Evolutionary conservation across 495 filamentous ascomycete species (phyloP).

Genomic region (Chaetomium fimeti): DNA sequence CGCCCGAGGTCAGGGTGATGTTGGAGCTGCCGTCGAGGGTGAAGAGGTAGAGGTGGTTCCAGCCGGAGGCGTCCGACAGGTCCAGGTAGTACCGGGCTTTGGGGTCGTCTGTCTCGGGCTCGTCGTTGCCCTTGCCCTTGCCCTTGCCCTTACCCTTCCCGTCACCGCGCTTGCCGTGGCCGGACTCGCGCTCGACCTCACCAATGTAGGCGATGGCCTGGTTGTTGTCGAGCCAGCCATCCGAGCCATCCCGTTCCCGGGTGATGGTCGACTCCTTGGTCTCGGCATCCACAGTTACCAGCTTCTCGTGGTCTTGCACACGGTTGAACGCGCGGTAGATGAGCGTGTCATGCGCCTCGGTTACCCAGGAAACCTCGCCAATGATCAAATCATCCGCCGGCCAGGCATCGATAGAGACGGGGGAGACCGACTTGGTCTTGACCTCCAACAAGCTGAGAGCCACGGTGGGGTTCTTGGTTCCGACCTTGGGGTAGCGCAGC

Average conservation of each 20-base stretch:
- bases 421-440: slow-evolving; percentile 32
- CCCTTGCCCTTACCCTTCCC: slow-evolving; percentile 19
- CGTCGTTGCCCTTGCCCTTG: slow-evolving; percentile 16
- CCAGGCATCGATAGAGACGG: slow-evolving; percentile 46
- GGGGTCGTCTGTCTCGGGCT: slow-evolving; percentile 15
- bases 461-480: slow-evolving; percentile 56
- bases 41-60: slow-evolving; percentile 56
- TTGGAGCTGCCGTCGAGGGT: slow-evolving; percentile 47
- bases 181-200: slow-evolving; percentile 21
- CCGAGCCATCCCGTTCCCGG: slow-evolving; percentile 52
- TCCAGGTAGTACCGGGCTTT: slow-evolving; percentile 51
- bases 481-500: slow-evolving; percentile 58
- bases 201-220: slow-evolving; percentile 50
- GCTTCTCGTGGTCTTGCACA: slow-evolving; percentile 56
- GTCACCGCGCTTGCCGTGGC: slow-evolving; percentile 7
- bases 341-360: slow-evolving; percentile 49
- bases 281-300: slow-evolving; percentile 49
- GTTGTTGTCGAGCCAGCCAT: slow-evolving; percentile 59
- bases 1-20: slow-evolving; percentile 51
- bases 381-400: slow-evolving; percentile 52
- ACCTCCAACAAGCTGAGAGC: slow-evolving; percentile 49
- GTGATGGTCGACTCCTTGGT: slow-evolving; percentile 40
- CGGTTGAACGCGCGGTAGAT: slow-evolving; percentile 58
- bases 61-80: slow-evolving; percentile 55
- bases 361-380: slow-evolving; percentile 58